phyloP scores from a whole-genome alignment of 2,329 filamentous ascomycete genomes.

The Orbilia quercus region DNA sequence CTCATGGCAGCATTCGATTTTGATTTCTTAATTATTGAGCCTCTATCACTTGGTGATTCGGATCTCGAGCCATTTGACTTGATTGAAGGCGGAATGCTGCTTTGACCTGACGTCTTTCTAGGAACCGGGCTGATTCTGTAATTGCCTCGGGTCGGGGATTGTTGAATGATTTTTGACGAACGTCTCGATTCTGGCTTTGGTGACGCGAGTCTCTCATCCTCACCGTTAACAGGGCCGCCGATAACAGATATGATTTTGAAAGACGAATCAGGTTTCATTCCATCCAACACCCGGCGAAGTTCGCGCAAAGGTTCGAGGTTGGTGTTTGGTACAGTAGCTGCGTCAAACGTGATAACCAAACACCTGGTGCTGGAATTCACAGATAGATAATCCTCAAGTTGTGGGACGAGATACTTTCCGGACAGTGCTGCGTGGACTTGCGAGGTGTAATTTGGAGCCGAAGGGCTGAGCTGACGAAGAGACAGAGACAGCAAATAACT shows the following conservation, averaged over 20 bases:
- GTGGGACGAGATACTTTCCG: constrained; percentile 53
- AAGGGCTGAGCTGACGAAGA: constrained; percentile 44
- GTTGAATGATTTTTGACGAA: constrained; percentile 21
- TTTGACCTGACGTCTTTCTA: constrained; percentile 12
- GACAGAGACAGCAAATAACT: constrained; percentile 51
- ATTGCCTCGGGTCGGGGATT: constrained; percentile 18
- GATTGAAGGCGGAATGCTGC: constrained; percentile 1
- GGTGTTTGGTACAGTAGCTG: constrained; percentile 50
- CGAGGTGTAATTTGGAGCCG: constrained; percentile 50
- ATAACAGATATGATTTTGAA: constrained; percentile 55
- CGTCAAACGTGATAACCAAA: constrained; percentile 53
- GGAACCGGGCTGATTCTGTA: constrained; percentile 39
- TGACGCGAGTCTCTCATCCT: constrained; percentile 24
- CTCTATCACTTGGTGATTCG: constrained; percentile 31
- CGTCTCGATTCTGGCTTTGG: constrained; percentile 29
- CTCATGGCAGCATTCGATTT: constrained; percentile 31
- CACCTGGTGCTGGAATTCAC: constrained; percentile 46
- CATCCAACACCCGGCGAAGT: constrained; percentile 49
- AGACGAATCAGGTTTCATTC: constrained; percentile 26
- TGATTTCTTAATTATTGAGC: constrained; percentile 8
- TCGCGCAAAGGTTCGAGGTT: constrained; percentile 54
- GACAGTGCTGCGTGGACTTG: constrained; percentile 55
- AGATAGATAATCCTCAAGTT: constrained; percentile 52
- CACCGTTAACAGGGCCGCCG: constrained; percentile 42
- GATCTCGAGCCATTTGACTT: constrained; percentile 13